Evolutionary conservation across 2,329 filamentous ascomycete genomes (phyloP).

Genomic region (Cylindrodendrum hubeiense): DNA sequence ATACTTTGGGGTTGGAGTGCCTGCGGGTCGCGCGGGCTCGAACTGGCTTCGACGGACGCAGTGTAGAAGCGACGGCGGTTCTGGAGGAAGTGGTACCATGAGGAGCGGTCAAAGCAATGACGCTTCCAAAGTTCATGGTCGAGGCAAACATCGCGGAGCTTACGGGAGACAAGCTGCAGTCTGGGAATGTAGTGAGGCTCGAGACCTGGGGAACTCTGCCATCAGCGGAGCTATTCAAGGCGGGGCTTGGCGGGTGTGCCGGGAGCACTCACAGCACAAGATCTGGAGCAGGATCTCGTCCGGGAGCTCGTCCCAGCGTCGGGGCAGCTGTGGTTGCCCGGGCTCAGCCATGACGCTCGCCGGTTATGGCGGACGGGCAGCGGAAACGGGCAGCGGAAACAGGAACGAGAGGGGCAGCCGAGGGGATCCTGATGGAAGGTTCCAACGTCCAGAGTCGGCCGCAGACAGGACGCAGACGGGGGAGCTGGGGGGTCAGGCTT

Average conservation of each 20-base stretch:
- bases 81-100: conserved; percentile 72
- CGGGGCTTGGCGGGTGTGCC: conserved; percentile 21
- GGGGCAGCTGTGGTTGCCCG: conserved; percentile 35
- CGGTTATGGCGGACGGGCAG: conserved; percentile 3
- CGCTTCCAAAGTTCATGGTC: conserved; percentile 83
- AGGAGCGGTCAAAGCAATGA: conserved; percentile 78
- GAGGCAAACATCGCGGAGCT: conserved; percentile 75
- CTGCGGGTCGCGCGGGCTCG: not conserved
- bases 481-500: conserved; percentile 7
- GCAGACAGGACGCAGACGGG: conserved; percentile 2
- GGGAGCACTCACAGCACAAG: conserved; percentile 66
- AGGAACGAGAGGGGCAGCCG: conserved; percentile 11
- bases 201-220: conserved; percentile 46
- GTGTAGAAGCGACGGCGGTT: conserved; percentile 49
- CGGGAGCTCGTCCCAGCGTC: conserved; percentile 64
- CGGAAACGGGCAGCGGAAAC: conserved; percentile 1
- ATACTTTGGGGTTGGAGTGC: conserved; percentile 15
- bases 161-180: conserved; percentile 77
- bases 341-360: conserved; percentile 44
- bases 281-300: conserved; percentile 75
- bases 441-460: conserved; percentile 16
- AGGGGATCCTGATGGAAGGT: conserved; percentile 15
- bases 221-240: conserved; percentile 32
- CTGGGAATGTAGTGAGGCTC: conserved; percentile 63
- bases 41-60: conserved; percentile 38